A percentile compares a stretch with the other conserved stretches of the same genome.
phyloP scores from a whole-genome alignment of 2,329 filamentous ascomycete genomes.

The Cyclaneusma minus region DNA sequence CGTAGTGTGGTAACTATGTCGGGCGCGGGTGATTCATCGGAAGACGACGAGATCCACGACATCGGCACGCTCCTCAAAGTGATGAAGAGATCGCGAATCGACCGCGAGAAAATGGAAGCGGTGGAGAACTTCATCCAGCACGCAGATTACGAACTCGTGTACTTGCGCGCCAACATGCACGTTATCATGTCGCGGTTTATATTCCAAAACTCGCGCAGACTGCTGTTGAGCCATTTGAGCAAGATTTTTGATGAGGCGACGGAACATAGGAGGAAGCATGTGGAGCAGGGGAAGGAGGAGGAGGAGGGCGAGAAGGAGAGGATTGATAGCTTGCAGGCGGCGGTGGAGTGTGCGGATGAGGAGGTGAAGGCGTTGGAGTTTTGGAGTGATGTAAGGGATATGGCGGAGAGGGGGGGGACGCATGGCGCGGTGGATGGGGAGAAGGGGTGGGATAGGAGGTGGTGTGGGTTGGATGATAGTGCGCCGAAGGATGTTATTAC shows the following conservation, averaged over 20 bases:
- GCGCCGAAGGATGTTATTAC: constrained; percentile 15
- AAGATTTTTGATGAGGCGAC: constrained; percentile 41
- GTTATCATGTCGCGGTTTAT: constrained; percentile 77
- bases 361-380: constrained; percentile 73
- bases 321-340: constrained; percentile 55
- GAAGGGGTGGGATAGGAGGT: constrained; percentile 15
- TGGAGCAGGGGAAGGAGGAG: constrained; percentile 14
- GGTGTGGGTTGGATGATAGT: constrained; percentile 15
- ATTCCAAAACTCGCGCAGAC: constrained; percentile 73
- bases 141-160: constrained; percentile 58
- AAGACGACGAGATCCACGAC: constrained; percentile 34
- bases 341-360: constrained; percentile 61
- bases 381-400: constrained; percentile 69
- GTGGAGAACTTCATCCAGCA: constrained; percentile 70
- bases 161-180: constrained; percentile 63
- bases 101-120: constrained; percentile 80
- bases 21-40: constrained; percentile 5
- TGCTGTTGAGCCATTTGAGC: constrained; percentile 57
- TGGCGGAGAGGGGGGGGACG: constrained; percentile 33
- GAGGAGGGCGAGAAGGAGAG: constrained; percentile 23
- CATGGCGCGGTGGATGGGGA: constrained; percentile 14
- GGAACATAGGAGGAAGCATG: constrained; percentile 27
- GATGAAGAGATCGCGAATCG: constrained; percentile 58
- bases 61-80: constrained; percentile 47
- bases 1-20: constrained; percentile 19